Base-by-base conservation (phyloP, 202 grass and related monocot species). In the Brachypodium distachyon region DNA sequence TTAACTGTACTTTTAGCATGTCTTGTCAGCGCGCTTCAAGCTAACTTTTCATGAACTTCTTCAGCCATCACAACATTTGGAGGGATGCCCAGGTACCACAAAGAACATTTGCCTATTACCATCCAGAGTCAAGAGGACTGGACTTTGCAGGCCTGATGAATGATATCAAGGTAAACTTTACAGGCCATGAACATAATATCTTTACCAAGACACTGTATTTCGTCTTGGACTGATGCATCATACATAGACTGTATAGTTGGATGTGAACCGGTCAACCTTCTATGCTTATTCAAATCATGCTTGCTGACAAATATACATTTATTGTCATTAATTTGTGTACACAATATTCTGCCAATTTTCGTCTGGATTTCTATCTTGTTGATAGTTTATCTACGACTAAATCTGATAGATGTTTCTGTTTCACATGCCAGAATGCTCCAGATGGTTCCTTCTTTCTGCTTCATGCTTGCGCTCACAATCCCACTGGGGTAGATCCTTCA, bases 401-500 rank as follows among this genome's bases (percentile, higher is more conserved):
- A 26, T 28, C 61, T 11, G 17, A 40, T 22, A 42, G 36, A 49
- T 77, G 4, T 67, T 78, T 62, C 67, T 64, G 1, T 54, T 76
- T 83, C 14, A 21, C 33, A 38, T 77, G 18, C 9, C 72, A 93
- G 90, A 93, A 93, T 72, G 87, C 90, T 76, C 87, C 90, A 72
- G 84, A 89, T 87, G 87, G 87, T 79, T 93, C 87, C 16, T 93
- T 93, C 67, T 89, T 93, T 76, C 79, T 93, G 86, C 90, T 93
- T 79, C 90, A 93, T 93, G 90, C 90, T 55, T 93, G 90, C 51
- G 90, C 90, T 13, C 90, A 93, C 54, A 93, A 93, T 89, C 90
- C 90, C 49, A 93, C 90, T 55, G 90, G 90, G 41, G 90, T 93
- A 5, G 90, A 93, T 84, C 90, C 90, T 67, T 76, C 87, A 32